phyloP scores from a whole-genome alignment of 73 alveolate species.

The Effrenium voratum region DNA sequence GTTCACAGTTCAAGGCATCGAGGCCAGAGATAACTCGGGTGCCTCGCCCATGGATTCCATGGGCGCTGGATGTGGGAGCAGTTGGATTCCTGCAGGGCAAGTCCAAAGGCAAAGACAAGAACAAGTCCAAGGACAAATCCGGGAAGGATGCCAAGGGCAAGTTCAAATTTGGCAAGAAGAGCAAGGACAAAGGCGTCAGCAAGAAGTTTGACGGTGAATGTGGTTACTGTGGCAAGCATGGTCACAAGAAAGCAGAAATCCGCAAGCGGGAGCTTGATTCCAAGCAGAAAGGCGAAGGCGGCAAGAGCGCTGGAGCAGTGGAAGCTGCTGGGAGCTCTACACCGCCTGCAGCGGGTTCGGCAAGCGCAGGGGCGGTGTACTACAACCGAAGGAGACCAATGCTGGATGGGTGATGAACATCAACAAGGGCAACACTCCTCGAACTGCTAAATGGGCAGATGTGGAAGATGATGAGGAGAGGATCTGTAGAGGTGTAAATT shows the following conservation, averaged over 20 bases:
- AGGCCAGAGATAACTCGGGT: neutral
- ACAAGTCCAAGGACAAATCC: neutral
- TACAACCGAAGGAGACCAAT: neutral
- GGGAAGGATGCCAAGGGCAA: neutral
- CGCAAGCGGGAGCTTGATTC: neutral
- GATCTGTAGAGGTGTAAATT: too few relatives aligned
- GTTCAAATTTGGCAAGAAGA: neutral
- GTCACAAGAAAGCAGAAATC: neutral
- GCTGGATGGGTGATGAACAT: neutral
- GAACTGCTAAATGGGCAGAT: neutral
- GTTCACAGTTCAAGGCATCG: neutral
- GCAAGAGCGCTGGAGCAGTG: neutral
- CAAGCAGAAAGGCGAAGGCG: neutral
- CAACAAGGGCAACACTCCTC: neutral
- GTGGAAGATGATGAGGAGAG: neutral
- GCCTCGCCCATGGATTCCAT: neutral
- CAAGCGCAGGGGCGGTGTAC: neutral
- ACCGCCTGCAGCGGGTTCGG: too few relatives aligned
- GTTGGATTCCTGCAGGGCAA: neutral
- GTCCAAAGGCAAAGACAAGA: neutral
- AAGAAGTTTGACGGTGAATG: neutral
- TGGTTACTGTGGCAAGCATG: neutral
- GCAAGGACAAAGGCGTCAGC: neutral
- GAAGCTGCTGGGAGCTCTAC: too few relatives aligned
- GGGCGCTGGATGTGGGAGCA: neutral